Base-by-base conservation (phyloP, 345 rosid genomes). In the Atalantia buxifolia region DNA sequence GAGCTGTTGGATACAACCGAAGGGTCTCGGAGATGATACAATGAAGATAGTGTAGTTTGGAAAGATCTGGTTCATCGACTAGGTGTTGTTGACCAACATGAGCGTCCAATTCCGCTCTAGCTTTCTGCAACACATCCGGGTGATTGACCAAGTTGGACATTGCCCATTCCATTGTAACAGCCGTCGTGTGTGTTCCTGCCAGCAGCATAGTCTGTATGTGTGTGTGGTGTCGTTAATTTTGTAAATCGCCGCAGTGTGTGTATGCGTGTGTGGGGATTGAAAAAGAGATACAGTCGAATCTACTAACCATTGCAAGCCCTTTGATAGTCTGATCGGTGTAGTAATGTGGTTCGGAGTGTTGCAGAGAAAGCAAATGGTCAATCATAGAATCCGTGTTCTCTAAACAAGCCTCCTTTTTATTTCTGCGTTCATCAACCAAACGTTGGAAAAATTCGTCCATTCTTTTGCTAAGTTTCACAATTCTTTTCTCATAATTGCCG, bases 91-190 rank as follows among this genome's bases (percentile, higher is more conserved):
- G 76, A 30, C 88, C 83, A 19, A 89, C 10, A 40, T 78, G 42
- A 16, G 64, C 31, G 28, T 87, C 85, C 38, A 87, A 66, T 63
- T 91, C 89, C 0, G 70, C 78, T 78, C 35, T 72, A 0, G 84
- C 90, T 69, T 89, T 89, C 19, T 38, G 71, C 57, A 88, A 31
- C 4, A 65, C 76, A 5, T 40, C 36, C 7, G 92, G 90, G 7
- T 82, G 69, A 55, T 80, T 89, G 33, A 83, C 63, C 18, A 89
- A 66, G 62, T 66, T 82, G 2, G 90, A 40, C 88, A 91, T 81
- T 14, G 90, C 90, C 94, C 94, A 89, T 79, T 86, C 90, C 45
- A 91, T 28, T 3, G 93, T 87, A 30, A 89, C 78, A 2, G 90
- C 76, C 1, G 87, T n/a, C 0, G 92, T 85, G 9, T 88, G 88